Evolutionary conservation across 495 filamentous ascomycete species (phyloP).

Genomic region (Podospora pseudopauciseta): DNA sequence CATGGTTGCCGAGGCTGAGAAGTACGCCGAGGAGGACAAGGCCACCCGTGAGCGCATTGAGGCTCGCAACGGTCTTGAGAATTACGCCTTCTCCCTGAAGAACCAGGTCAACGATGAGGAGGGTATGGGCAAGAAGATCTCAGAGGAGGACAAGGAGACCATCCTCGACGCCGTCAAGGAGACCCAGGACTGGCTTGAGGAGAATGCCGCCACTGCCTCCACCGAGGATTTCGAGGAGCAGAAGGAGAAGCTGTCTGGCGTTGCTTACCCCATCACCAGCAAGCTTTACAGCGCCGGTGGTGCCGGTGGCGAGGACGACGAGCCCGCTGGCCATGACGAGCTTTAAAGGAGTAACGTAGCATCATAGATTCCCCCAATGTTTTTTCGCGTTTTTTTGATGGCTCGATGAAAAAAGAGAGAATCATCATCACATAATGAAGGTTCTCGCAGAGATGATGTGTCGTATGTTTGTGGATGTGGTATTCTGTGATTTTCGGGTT

Average conservation of each 20-base stretch:
- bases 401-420: slow-evolving; percentile 26
- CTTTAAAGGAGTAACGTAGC: slow-evolving; percentile 55
- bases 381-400: slow-evolving; percentile 22
- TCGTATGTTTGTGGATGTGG: not conserved
- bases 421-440: slow-evolving; percentile 1
- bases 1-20: slow-evolving; percentile 95
- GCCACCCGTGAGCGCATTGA: slow-evolving; percentile 90
- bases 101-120: slow-evolving; percentile 98
- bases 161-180: slow-evolving; percentile 97
- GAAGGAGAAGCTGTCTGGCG: slow-evolving; percentile 95
- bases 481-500: not conserved
- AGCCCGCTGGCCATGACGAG: slow-evolving; percentile 81
- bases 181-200: slow-evolving; percentile 93
- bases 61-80: slow-evolving; percentile 93
- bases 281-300: slow-evolving; percentile 82
- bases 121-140: slow-evolving; percentile 92
- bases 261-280: slow-evolving; percentile 97
- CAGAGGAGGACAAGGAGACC: slow-evolving; percentile 97
- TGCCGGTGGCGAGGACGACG: slow-evolving; percentile 64
- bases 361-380: slow-evolving; percentile 36
- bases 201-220: slow-evolving; percentile 78
- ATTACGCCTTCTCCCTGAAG: slow-evolving; percentile 96
- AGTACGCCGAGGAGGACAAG: slow-evolving; percentile 99
- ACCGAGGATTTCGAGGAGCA: slow-evolving; percentile 98
- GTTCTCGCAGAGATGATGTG: not conserved